Percentiles rank a stretch among this genome's conserved stretches.
Conservation (phyloP, 768 basidiomycete genomes). For the Termitomyces sp. region DNA sequence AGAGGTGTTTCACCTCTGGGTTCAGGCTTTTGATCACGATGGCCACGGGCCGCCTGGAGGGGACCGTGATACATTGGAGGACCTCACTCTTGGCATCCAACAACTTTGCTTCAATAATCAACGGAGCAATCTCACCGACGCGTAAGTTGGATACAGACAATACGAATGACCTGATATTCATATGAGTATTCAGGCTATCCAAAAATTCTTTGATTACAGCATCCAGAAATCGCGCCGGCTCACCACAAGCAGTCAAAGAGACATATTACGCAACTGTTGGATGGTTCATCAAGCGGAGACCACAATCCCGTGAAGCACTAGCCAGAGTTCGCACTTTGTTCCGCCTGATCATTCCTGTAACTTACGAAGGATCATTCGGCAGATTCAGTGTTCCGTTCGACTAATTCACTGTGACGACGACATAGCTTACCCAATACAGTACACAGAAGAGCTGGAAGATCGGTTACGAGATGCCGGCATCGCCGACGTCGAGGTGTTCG, state of each 20-base stretch:
- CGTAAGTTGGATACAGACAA: conserved; percentile 7
- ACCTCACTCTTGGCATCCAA: conserved; percentile 14
- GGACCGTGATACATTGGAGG: conserved; percentile 11
- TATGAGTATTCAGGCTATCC: conserved; percentile 8
- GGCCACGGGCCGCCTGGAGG: conserved; percentile 3
- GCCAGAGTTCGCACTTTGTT: conserved; percentile 9
- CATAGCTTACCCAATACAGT: conserved; percentile 18
- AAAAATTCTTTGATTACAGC: conserved; percentile 11
- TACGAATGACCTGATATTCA: not conserved
- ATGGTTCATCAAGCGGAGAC: conserved; percentile 17
- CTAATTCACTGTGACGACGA: conserved; percentile 21
- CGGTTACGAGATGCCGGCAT: conserved; percentile 19
- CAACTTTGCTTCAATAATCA: conserved; percentile 18
- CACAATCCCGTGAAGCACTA: conserved; percentile 9
- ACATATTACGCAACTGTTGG: conserved; percentile 13
- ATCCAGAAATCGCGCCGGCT: conserved; percentile 13
- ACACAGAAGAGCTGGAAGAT: conserved; percentile 11
- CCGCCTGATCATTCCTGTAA: not conserved
- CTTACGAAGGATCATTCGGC: not conserved
- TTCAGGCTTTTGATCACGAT: conserved; percentile 16
- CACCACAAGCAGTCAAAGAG: conserved; percentile 14
- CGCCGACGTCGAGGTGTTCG: conserved; percentile 12
- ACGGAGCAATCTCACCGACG: conserved; percentile 9
- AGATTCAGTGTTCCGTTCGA: conserved; percentile 19
- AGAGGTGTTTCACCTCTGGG: conserved; percentile 17